phyloP scores from a whole-genome alignment of 2,329 filamentous ascomycete genomes.

The Aspergillus pseudotamarii region DNA sequence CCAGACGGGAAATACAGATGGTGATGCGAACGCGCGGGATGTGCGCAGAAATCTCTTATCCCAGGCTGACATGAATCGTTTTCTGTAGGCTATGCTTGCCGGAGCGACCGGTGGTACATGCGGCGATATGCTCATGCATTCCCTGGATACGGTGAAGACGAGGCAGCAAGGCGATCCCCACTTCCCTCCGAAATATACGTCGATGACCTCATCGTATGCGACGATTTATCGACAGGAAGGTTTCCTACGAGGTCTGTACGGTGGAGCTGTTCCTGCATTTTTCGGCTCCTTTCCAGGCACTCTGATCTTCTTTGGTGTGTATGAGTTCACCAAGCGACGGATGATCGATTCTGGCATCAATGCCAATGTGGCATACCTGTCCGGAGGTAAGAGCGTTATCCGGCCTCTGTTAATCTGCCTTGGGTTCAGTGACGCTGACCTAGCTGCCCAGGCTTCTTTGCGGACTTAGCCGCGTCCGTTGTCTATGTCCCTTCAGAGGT shows the following conservation, averaged over 20 bases:
- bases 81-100: slow-evolving; percentile 81
- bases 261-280: slow-evolving; percentile 89
- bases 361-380: slow-evolving; percentile 81
- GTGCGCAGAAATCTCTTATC: neutral
- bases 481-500: slow-evolving; percentile 98
- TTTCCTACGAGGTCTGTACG: slow-evolving; percentile 80
- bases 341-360: slow-evolving; percentile 84
- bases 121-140: slow-evolving; percentile 98
- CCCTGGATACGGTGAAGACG: slow-evolving; percentile 96
- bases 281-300: slow-evolving; percentile 92
- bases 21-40: neutral
- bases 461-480: slow-evolving; percentile 87
- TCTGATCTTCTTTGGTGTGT: slow-evolving; percentile 91
- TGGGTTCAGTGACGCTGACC: slow-evolving; percentile 8
- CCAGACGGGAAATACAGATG: neutral
- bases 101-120: slow-evolving; percentile 90
- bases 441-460: slow-evolving; percentile 71
- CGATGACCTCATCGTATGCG: slow-evolving; percentile 85
- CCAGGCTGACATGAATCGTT: neutral
- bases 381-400: slow-evolving; percentile 64
- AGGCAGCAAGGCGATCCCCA: slow-evolving; percentile 95
- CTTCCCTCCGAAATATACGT: slow-evolving; percentile 88
- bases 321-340: slow-evolving; percentile 90
- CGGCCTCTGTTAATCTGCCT: slow-evolving; percentile 12
- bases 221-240: slow-evolving; percentile 95